A percentile compares a stretch with the other conserved stretches of the same genome.
Evolutionary conservation across 2,329 filamentous ascomycete genomes (phyloP).

Genomic region (Arthrinium puccinioides): DNA sequence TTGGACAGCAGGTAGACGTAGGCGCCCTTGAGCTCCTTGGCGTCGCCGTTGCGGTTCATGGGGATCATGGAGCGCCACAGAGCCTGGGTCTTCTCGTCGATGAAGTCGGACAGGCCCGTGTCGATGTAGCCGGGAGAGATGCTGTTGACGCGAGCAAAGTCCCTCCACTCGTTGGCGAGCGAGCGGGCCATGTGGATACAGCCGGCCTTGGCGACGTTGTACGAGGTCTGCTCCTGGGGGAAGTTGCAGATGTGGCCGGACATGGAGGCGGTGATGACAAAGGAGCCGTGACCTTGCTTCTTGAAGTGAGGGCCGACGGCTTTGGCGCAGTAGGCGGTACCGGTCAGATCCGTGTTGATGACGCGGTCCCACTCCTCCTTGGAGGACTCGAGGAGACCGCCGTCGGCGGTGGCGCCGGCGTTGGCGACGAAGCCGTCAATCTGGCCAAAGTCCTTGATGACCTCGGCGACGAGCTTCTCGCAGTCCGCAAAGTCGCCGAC

Average conservation of each 20-base stretch:
- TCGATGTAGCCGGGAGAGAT: conserved; percentile 56
- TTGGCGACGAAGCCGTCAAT: conserved; percentile 73
- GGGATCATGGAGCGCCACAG: conserved; percentile 24
- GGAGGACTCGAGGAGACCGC: conserved; percentile 46
- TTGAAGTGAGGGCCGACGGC: conserved; percentile 53
- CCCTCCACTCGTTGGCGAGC: conserved; percentile 54
- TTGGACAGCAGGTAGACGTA: conserved; percentile 62
- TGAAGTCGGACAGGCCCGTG: conserved; percentile 36
- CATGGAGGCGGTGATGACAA: conserved; percentile 60
- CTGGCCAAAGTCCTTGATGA: conserved; percentile 65
- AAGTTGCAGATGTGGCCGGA: conserved; percentile 60
- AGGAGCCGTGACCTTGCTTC: conserved; percentile 52
- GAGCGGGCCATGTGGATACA: conserved; percentile 31
- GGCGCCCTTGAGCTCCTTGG: conserved; percentile 62
- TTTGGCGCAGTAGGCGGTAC: conserved; percentile 59
- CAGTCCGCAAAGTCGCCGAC: conserved; percentile 45
- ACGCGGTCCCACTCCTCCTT: conserved; percentile 53
- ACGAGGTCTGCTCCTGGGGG: conserved; percentile 55
- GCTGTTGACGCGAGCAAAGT: conserved; percentile 54
- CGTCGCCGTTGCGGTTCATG: conserved; percentile 47
- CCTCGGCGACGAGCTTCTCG: conserved; percentile 49
- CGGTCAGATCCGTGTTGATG: conserved; percentile 52
- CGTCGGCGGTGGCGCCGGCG: conserved; percentile 53
- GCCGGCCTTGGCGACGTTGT: conserved; percentile 53
- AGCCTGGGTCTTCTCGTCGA: conserved; percentile 20